phyloP scores from a whole-genome alignment of 495 filamentous ascomycete genomes.

The Glutinoglossum americanum region DNA sequence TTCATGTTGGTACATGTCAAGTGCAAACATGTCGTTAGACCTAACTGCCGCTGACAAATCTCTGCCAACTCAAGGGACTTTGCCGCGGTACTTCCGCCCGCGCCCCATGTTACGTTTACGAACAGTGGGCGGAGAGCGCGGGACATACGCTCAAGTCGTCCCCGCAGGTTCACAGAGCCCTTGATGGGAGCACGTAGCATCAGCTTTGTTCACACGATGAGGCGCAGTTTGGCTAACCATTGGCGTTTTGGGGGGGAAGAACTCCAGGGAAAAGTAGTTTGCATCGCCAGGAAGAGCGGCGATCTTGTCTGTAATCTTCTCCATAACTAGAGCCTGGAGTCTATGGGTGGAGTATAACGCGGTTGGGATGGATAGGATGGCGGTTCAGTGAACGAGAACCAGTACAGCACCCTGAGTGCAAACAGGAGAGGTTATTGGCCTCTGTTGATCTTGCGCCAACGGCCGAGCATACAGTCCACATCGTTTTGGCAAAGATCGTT shows the following conservation, averaged over 20 bases:
- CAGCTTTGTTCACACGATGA: not conserved
- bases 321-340: conserved; percentile 26
- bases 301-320: conserved; percentile 94
- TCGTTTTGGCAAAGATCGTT: not conserved
- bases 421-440: not conserved
- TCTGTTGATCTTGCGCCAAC: not conserved
- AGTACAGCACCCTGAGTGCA: not conserved
- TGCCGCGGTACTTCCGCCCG: conserved; percentile 72
- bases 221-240: conserved; percentile 32
- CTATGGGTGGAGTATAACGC: not conserved
- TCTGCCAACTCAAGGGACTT: conserved; percentile 90
- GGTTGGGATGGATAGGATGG: not conserved
- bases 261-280: conserved; percentile 90
- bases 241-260: conserved; percentile 91
- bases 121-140: conserved; percentile 76
- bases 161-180: conserved; percentile 79
- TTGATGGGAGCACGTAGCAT: conserved; percentile 17
- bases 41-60: conserved; percentile 77
- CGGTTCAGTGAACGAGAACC: not conserved
- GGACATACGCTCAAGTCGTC: conserved; percentile 87
- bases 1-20: conserved; percentile 98
- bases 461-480: not conserved
- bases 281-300: conserved; percentile 62
- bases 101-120: conserved; percentile 95
- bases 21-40: conserved; percentile 86